phyloP scores from a whole-genome alignment of 352 stramenopile genomes.

The Phytophthora sansomeana region DNA sequence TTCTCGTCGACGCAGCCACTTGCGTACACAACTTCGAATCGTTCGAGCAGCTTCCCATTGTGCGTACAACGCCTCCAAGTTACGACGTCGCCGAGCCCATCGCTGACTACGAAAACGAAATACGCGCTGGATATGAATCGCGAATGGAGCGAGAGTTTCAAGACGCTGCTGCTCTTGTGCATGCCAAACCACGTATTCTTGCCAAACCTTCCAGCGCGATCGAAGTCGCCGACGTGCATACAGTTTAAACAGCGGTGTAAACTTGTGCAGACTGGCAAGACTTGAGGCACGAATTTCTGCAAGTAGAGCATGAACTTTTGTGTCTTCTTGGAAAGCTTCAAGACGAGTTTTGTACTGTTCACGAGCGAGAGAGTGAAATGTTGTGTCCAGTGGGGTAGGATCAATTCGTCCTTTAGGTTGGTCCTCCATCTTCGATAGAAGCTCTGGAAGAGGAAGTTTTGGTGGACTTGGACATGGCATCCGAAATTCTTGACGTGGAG shows the following conservation, averaged over 20 bases:
- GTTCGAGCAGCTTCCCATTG: slow-evolving; percentile 47
- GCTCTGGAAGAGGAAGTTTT: slow-evolving; percentile 13
- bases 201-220: slow-evolving; percentile 50
- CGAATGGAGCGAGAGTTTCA: slow-evolving; percentile 48
- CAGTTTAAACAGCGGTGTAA: slow-evolving; percentile 67
- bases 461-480: slow-evolving; percentile 25
- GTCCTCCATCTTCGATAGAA: slow-evolving; percentile 24
- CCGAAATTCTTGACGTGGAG: slow-evolving; percentile 21
- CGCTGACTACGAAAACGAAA: slow-evolving; percentile 57
- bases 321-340: slow-evolving; percentile 36
- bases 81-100: slow-evolving; percentile 40
- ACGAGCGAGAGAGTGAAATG: slow-evolving; percentile 33
- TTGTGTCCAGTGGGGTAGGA: slow-evolving; percentile 20
- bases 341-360: slow-evolving; percentile 37
- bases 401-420: slow-evolving; percentile 32
- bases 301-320: slow-evolving; percentile 49
- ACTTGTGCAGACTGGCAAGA: slow-evolving; percentile 57
- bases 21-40: slow-evolving; percentile 45
- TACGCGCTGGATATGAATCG: slow-evolving; percentile 64
- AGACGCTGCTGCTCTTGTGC: slow-evolving; percentile 48
- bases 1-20: slow-evolving; percentile 37
- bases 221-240: slow-evolving; percentile 53
- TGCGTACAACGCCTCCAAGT: slow-evolving; percentile 39
- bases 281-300: slow-evolving; percentile 46
- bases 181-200: slow-evolving; percentile 54